These are phyloP conservation scores for Posidonia australis DNA, from an alignment of 106 monocot genomes.

Conservation along the genomic window DNA sequence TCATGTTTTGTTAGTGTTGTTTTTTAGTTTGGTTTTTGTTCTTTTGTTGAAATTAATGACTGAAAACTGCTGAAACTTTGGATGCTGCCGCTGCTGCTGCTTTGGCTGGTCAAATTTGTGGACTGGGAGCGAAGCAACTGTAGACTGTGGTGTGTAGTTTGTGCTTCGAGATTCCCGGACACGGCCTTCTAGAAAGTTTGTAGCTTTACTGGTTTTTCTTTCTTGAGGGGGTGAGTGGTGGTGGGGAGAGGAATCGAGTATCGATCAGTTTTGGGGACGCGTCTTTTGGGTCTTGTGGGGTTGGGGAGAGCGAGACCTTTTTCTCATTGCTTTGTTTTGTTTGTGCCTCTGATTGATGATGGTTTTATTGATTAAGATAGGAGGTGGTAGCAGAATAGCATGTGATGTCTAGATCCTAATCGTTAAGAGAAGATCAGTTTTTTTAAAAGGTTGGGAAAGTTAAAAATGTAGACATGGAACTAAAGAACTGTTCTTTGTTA, in stretches of 20 bases:
- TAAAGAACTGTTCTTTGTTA: too few relatives aligned
- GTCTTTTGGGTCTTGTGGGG: neutral
- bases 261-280: neutral
- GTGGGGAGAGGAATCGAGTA: neutral
- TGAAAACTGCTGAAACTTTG: neutral
- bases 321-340: neutral
- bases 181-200: conserved; percentile 7
- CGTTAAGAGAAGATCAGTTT: neutral
- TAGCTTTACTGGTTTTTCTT: neutral
- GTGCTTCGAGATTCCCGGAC: conserved; percentile 1
- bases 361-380: neutral
- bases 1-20: too few relatives aligned
- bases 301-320: neutral
- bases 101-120: neutral
- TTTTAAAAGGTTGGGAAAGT: neutral
- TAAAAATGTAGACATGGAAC: neutral
- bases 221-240: neutral
- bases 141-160: neutral
- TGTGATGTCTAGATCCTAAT: neutral
- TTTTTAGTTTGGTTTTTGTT: too few relatives aligned
- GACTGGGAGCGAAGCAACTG: neutral
- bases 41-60: neutral
- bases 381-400: neutral
- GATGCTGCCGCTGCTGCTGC: neutral
- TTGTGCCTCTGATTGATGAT: neutral